Conservation (phyloP, 2,329 filamentous ascomycete species). For the Ascochyta pisi region DNA sequence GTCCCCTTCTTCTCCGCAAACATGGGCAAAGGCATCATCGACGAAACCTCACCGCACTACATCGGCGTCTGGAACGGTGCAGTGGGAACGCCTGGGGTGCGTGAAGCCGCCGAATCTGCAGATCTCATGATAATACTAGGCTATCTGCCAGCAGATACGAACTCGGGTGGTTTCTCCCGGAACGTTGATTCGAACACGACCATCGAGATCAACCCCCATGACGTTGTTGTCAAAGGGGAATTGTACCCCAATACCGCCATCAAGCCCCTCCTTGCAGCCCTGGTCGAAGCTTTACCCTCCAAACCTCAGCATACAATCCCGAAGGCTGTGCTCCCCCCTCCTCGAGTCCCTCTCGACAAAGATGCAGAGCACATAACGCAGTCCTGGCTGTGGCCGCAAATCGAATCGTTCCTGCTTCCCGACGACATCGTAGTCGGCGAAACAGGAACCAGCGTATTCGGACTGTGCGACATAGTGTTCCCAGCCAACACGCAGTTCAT, state of each 20-base stretch:
- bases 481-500: conserved; percentile 39
- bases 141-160: conserved; percentile 52
- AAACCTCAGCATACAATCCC: conserved; percentile 32
- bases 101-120: conserved; percentile 43
- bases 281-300: conserved; percentile 34
- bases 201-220: conserved; percentile 48
- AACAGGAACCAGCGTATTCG: conserved; percentile 52
- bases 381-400: conserved; percentile 53
- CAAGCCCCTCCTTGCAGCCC: conserved; percentile 45
- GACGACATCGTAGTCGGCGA: conserved; percentile 52
- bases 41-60: conserved; percentile 51
- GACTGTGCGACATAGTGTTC: conserved; percentile 46
- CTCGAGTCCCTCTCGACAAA: conserved; percentile 37
- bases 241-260: conserved; percentile 44
- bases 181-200: conserved; percentile 37
- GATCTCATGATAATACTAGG: conserved; percentile 51
- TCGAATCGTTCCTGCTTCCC: conserved; percentile 46
- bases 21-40: conserved; percentile 54
- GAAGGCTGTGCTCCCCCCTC: conserved; percentile 37
- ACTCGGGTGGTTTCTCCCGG: conserved; percentile 52
- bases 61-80: conserved; percentile 53
- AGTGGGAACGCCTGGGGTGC: conserved; percentile 47
- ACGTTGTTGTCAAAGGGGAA: conserved; percentile 48
- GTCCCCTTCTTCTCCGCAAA: conserved; percentile 50
- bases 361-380: conserved; percentile 51